Percentiles rank a stretch among this genome's conserved stretches.
Conservation (phyloP, 2,329 filamentous ascomycete genomes). For the Claviceps digitariae region DNA sequence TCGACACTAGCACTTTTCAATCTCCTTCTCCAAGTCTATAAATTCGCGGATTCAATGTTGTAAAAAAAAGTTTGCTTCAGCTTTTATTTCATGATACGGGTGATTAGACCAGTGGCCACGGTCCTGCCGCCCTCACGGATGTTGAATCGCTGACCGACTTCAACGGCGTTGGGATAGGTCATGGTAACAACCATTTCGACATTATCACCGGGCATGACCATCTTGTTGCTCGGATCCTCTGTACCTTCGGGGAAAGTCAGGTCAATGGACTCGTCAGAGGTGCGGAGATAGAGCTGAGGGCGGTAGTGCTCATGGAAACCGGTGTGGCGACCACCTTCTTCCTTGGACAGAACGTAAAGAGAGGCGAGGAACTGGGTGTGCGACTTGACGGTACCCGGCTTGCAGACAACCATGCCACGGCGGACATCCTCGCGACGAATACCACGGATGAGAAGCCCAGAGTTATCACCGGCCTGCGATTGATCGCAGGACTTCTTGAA, state of each 20-base stretch:
- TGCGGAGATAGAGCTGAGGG: constrained; percentile 91
- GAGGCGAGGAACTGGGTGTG: constrained; percentile 88
- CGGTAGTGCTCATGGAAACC: constrained; percentile 95
- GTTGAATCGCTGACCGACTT: constrained; percentile 93
- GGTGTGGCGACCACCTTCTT: constrained; percentile 93
- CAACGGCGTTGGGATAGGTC: constrained; percentile 73
- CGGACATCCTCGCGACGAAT: constrained; percentile 87
- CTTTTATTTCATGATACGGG: constrained; percentile 51
- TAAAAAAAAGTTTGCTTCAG: neutral
- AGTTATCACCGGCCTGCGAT: constrained; percentile 94
- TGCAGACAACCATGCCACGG: constrained; percentile 87
- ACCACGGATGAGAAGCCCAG: constrained; percentile 89
- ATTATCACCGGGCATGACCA: constrained; percentile 98
- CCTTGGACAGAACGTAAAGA: constrained; percentile 94
- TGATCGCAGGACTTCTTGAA: constrained; percentile 99
- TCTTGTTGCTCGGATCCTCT: constrained; percentile 57
- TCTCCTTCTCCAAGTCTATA: neutral
- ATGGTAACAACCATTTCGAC: constrained; percentile 90
- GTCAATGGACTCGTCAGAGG: constrained; percentile 66
- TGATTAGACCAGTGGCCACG: constrained; percentile 72
- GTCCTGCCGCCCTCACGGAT: constrained; percentile 92
- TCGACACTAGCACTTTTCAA: neutral
- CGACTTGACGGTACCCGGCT: constrained; percentile 72
- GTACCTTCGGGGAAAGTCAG: constrained; percentile 79
- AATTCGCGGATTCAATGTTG: no score